These are phyloP conservation scores for Neoboletus subvelutipes DNA, from an alignment of 768 basidiomycete species.

Conservation along the genomic window DNA sequence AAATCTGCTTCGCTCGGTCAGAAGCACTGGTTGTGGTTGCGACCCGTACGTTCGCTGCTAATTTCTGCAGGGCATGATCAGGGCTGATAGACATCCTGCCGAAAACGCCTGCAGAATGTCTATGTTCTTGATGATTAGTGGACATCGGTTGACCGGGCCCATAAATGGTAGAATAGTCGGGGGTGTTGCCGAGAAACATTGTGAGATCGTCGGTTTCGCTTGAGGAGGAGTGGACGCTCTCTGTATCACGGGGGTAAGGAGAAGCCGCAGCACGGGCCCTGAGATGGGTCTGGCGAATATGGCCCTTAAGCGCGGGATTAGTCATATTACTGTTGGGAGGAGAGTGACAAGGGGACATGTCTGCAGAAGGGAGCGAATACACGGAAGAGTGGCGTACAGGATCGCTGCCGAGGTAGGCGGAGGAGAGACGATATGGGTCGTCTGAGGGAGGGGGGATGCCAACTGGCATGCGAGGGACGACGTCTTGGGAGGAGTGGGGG, in stretches of 20 bases:
- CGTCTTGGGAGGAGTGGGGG: conserved; percentile 76
- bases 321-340: conserved; percentile 74
- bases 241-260: conserved; percentile 82
- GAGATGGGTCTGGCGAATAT: conserved; percentile 72
- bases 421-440: conserved; percentile 71
- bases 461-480: conserved; percentile 51
- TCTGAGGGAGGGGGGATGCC: conserved; percentile 54
- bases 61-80: conserved; percentile 80
- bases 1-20: conserved; percentile 88
- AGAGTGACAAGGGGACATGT: conserved; percentile 54
- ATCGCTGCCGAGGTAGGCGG: conserved; percentile 47
- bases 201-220: conserved; percentile 87
- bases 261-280: conserved; percentile 79
- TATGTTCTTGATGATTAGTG: conserved; percentile 40
- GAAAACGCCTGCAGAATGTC: conserved; percentile 72
- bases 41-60: conserved; percentile 82
- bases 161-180: conserved; percentile 72
- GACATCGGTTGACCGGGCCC: conserved; percentile 41
- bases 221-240: conserved; percentile 84
- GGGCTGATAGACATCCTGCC: conserved; percentile 73
- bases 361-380: conserved; percentile 42
- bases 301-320: conserved; percentile 76
- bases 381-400: conserved; percentile 46
- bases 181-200: conserved; percentile 62
- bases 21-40: conserved; percentile 91